Base-by-base conservation (phyloP, 306 rosid species). In the Luffa aegyptiaca region DNA sequence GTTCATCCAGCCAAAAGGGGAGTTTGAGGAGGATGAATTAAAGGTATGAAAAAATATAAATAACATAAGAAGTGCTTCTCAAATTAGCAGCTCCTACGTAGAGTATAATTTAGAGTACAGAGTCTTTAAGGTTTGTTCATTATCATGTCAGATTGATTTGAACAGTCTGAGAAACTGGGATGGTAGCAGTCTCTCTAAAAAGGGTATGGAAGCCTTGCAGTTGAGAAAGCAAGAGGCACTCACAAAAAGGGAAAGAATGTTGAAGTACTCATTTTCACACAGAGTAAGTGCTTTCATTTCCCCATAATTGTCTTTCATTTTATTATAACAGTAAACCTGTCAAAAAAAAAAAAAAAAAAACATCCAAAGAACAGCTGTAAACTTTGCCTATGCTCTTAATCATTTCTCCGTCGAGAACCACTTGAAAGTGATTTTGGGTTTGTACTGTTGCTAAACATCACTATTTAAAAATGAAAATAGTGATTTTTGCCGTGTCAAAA, bases 211-310 rank as follows among this genome's bases (percentile, higher is more conserved):
- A 78, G 79, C 89, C 51, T 77, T 83, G 73, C 80, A 84, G 90
- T 80, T 80, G 46, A 90, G 83, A 86, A 92, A 85, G 84, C 93
- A 88, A 84, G 96, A 93, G 37, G 98, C 93, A 36, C 37, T 79
- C 44, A 79, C 48, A 81, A 93, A 89, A 87, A 87, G 94, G 81
- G 97, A 92, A 57, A 90, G 97, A 80, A 89, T 90, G 96, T 86
- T 82, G 81, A 92, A 88, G 78, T 93, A 92, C 84, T 92, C 98
- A 11, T 90, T 84, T 84, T 93, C 98, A 45, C 93, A 89, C 20
- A 80, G 89, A 88, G 97, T 93, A 92, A 71, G 71, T 57, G 59
- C 39, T 80, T 72, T 81, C n/a, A 33, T 41, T 39, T 16, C 46
- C 73, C 17, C 3, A n/a, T 42, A 44, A 1, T 71, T 58, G 3